Percentiles rank a stretch among this genome's conserved stretches.
phyloP scores from a whole-genome alignment of 2,329 filamentous ascomycete genomes.

The Pyricularia grisea region DNA sequence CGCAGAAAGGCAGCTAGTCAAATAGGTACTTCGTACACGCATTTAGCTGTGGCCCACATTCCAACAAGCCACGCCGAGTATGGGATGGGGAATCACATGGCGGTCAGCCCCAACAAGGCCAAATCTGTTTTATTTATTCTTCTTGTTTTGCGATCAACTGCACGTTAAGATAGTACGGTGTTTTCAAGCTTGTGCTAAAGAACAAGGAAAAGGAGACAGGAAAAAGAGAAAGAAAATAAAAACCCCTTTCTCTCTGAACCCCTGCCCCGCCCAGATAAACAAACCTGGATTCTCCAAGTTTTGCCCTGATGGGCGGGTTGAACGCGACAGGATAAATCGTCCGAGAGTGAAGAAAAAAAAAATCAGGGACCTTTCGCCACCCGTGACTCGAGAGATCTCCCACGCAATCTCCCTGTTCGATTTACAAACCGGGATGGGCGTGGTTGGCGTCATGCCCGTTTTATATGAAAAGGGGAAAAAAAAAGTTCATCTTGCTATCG shows the following conservation, averaged over 20 bases:
- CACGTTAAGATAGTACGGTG: not conserved
- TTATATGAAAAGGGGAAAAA: not conserved
- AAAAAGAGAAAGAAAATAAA: not conserved
- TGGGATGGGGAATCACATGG: not conserved
- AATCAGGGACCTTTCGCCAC: not conserved
- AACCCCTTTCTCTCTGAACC: not conserved
- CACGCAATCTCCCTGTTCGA: not conserved
- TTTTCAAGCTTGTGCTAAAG: not conserved
- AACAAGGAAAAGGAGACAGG: no score
- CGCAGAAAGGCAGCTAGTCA: not conserved
- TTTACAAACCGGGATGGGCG: not conserved
- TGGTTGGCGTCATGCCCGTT: not conserved
- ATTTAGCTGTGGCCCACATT: not conserved
- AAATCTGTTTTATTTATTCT: not conserved
- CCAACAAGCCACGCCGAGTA: not conserved
- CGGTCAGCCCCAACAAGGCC: not conserved
- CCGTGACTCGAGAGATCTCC: not conserved
- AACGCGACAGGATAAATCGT: not conserved
- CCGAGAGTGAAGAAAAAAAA: not conserved
- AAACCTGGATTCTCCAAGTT: not conserved
- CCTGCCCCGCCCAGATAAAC: not conserved
- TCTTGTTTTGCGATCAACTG: not conserved
- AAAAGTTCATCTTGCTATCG: not conserved
- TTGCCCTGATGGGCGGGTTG: not conserved
- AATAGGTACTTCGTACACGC: not conserved